Conservation (phyloP, 345 rosid species). For the Brassica cretica region DNA sequence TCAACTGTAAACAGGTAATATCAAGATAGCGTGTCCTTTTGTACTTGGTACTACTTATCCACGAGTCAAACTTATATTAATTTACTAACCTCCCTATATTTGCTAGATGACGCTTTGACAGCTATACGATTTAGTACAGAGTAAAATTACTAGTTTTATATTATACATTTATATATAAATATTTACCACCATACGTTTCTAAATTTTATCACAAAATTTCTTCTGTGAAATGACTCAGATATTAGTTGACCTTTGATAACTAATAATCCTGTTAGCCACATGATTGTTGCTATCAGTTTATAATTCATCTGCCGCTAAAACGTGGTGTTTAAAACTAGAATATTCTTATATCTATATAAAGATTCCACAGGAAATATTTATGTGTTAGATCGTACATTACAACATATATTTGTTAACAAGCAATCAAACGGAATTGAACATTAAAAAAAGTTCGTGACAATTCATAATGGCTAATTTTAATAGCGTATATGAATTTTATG, state of each 20-base stretch:
- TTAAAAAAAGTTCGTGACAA: background rate
- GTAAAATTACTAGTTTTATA: constrained; percentile 1
- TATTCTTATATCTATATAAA: constrained; percentile 9
- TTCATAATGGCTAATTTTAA: background rate
- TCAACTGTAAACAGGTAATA: constrained; percentile 1
- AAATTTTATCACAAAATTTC: background rate
- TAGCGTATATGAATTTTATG: background rate
- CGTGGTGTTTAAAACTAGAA: constrained; percentile 8
- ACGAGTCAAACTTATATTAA: constrained; percentile 7
- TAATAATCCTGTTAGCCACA: background rate
- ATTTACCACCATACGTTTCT: constrained; percentile 9
- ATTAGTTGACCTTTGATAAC: background rate
- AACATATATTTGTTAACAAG: background rate
- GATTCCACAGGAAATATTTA: background rate
- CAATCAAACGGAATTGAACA: background rate
- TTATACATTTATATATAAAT: background rate
- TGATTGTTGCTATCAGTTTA: background rate
- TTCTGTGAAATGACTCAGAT: background rate
- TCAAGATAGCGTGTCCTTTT: constrained; percentile 25
- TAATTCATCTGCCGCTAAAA: background rate
- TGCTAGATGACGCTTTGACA: constrained; percentile 23
- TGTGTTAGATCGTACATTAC: background rate
- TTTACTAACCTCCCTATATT: background rate
- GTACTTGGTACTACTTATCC: constrained; percentile 20
- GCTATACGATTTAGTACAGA: constrained; percentile 17